Evolutionary conservation across 2,329 filamentous ascomycete genomes (phyloP), one percentile per base, ranked within the genome.

Genomic region (Corinectria fuckeliana): DNA sequence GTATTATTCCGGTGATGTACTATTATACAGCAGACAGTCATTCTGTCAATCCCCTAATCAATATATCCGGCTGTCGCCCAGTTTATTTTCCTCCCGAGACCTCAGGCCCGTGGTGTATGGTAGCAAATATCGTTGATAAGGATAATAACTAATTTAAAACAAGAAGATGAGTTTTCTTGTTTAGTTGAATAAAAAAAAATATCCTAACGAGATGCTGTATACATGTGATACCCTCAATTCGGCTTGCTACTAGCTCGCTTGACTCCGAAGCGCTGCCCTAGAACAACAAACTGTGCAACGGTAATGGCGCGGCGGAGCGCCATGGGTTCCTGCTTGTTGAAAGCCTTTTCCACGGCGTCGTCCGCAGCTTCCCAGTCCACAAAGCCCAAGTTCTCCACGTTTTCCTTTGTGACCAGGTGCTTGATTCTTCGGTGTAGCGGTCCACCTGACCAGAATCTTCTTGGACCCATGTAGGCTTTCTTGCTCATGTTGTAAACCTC

Each of bases 401-500:
- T 74, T 8, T 76, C 72, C 26, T 68, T 45, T 0, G 77, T 78
- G 9, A 78, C 61, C 2, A 80, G 60, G 9, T 59, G 34, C 30
- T 58, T 32, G 36, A 77, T 62, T 64, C 71, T 69, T 9, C 14
- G 63, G 50, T 82, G 75, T 25, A 86, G 54, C 1, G 80, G 78
- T 0, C 83, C 82, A 26, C 74, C 72, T 71, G 0, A 11, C 26
- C 26, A 28, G 26, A 28, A 28, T 28, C 26, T 28, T 28, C 26
- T 28, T 2, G 82, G 83, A 1, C 80, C 82, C n/a, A 76, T 66
- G 62, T 80, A 85, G 0, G 80, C 76, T n/a, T 81, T 76, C 67
- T 85, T 85, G 60, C 72, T 79, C 9, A 80, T 72, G 26, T 75
- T 69, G 67, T 84, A 85, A 4, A 85, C 67, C 69, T 85, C 83